phyloP scores from a whole-genome alignment of 257 asterid species.

The Nyctanthes arbortristis region DNA sequence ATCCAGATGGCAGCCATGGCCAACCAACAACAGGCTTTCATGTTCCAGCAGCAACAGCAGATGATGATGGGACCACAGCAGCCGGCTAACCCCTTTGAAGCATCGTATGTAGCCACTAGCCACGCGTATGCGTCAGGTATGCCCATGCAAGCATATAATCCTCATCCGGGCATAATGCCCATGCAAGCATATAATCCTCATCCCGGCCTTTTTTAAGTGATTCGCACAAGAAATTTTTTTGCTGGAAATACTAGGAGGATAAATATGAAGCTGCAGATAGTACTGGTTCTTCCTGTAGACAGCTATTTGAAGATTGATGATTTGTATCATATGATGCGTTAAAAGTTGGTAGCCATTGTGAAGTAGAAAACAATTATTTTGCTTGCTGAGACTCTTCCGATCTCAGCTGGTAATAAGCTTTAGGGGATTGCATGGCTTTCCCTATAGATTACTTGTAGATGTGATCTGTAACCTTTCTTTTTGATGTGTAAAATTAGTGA shows the following conservation, averaged over 20 bases:
- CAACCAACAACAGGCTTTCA: slow-evolving; percentile 61
- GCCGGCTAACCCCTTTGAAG: slow-evolving; percentile 38
- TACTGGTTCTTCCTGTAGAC: slow-evolving; percentile 1
- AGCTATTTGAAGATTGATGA: neutral
- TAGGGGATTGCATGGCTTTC: neutral
- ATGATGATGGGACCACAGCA: slow-evolving; percentile 43
- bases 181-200: slow-evolving; percentile 43
- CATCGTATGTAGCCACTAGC: slow-evolving; percentile 32
- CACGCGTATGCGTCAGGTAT: slow-evolving; percentile 34
- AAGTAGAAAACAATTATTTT: slow-evolving; percentile 16
- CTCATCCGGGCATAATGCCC: slow-evolving; percentile 38
- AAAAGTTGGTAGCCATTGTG: neutral
- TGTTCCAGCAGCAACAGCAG: slow-evolving; percentile 50
- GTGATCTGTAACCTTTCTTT: neutral
- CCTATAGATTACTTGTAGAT: slow-evolving; percentile 14
- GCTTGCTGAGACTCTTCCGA: slow-evolving; percentile 34
- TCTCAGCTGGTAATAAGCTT: slow-evolving; percentile 20
- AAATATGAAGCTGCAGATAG: slow-evolving; percentile 18
- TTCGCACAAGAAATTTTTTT: neutral
- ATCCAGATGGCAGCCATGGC: slow-evolving; percentile 77
- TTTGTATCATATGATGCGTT: neutral
- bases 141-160: slow-evolving; percentile 43
- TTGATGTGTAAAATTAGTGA: slow-evolving; percentile 20
- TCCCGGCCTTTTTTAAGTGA: slow-evolving; percentile 35
- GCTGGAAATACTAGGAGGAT: slow-evolving; percentile 3